These are phyloP conservation scores for Schizothecium vesticola DNA, from an alignment of 495 filamentous ascomycete genomes.

Conservation along the genomic window DNA sequence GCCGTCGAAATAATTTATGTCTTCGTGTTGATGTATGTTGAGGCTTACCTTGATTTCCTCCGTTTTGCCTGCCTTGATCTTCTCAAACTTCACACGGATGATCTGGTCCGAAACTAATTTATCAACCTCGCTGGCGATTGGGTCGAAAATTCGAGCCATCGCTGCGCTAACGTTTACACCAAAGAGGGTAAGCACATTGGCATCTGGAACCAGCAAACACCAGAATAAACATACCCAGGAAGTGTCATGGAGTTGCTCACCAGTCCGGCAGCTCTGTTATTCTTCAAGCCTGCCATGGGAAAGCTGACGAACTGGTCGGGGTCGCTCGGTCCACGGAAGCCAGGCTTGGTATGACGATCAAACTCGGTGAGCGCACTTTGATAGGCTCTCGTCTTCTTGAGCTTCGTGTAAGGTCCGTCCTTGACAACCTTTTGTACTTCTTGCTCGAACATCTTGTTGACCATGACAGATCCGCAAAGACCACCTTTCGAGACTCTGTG, in stretches of 20 bases:
- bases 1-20: too few relatives aligned
- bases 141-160: background rate
- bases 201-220: background rate
- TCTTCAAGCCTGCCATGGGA: background rate
- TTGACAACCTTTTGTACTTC: background rate
- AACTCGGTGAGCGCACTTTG: background rate
- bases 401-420: background rate
- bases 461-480: background rate
- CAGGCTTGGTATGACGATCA: background rate
- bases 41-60: background rate
- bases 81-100: background rate
- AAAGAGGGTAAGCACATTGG: too few relatives aligned
- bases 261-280: background rate
- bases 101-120: background rate
- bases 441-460: background rate
- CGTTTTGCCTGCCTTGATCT: background rate
- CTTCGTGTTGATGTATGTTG: too few relatives aligned
- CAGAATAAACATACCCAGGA: background rate
- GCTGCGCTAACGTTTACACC: too few relatives aligned
- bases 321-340: background rate
- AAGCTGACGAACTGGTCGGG: background rate
- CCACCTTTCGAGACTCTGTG: background rate
- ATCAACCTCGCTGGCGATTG: background rate
- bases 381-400: background rate
- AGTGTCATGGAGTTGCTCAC: background rate